Percentiles rank a stretch among this genome's conserved stretches.
These are phyloP conservation scores for Agaricus blazei DNA, from an alignment of 768 basidiomycete species.

Conservation along the genomic window DNA sequence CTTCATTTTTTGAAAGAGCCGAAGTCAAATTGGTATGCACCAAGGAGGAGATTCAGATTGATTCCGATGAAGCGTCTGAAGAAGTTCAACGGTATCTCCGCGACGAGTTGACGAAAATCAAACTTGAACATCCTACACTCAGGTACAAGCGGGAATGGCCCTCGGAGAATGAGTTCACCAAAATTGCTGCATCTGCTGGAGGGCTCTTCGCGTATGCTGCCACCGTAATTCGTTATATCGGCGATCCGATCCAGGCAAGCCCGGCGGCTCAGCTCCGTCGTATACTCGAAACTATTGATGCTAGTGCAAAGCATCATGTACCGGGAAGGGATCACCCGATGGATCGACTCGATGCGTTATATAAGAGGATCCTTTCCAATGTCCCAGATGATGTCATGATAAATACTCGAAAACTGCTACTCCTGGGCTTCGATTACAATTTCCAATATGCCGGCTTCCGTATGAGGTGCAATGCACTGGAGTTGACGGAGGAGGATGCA, in stretches of 20 bases:
- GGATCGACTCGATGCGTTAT: not conserved
- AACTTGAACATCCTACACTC: no score
- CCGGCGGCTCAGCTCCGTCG: not conserved
- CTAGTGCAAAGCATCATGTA: no score
- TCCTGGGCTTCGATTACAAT: not conserved
- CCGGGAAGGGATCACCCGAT: not conserved
- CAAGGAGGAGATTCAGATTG: no score
- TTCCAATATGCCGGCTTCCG: no score
- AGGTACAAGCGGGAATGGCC: no score
- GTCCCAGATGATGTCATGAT: not conserved
- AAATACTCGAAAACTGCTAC: not conserved
- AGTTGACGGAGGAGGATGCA: not conserved
- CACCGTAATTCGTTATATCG: slow-evolving; percentile 18
- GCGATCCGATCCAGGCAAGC: not conserved
- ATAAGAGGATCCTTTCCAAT: not conserved
- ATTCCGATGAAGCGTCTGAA: no score
- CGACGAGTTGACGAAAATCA: no score
- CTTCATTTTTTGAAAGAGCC: no score
- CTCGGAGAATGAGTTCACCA: slow-evolving; percentile 1
- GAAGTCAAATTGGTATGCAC: no score
- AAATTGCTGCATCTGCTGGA: slow-evolving; percentile 15
- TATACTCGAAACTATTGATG: not conserved
- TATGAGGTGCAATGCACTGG: not conserved
- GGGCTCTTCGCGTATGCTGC: slow-evolving; percentile 22
- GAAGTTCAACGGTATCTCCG: no score